A percentile compares a stretch with the other conserved stretches of the same genome.
Evolutionary conservation across 2,329 filamentous ascomycete species (phyloP).

Genomic region (Aspergillus aculeatinus): DNA sequence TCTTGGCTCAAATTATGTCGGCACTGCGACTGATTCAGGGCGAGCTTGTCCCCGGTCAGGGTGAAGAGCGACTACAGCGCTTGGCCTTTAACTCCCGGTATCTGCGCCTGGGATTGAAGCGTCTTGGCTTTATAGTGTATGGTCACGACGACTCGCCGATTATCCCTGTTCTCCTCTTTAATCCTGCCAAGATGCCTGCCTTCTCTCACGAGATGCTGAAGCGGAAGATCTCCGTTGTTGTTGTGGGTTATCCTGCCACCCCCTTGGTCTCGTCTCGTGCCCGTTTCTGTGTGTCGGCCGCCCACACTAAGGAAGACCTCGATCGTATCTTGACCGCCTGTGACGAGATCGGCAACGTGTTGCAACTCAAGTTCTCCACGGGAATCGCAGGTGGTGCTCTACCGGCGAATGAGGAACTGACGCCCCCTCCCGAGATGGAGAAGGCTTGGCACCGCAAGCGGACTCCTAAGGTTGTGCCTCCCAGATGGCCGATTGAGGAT

Average conservation of each 20-base stretch:
- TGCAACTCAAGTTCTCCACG: constrained; percentile 96
- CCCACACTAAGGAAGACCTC: constrained; percentile 97
- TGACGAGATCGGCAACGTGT: constrained; percentile 84
- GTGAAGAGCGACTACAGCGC: constrained; percentile 90
- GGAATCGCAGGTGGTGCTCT: constrained; percentile 86
- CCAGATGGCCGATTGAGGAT: constrained; percentile 76
- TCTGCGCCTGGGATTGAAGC: constrained; percentile 94
- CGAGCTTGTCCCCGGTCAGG: constrained; percentile 83
- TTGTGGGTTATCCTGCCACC: constrained; percentile 95
- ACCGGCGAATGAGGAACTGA: constrained; percentile 69
- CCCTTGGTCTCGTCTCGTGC: constrained; percentile 92
- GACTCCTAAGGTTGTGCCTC: constrained; percentile 59
- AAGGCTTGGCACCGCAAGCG: constrained; percentile 59
- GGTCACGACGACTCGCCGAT: constrained; percentile 98
- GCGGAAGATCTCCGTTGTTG: constrained; percentile 95
- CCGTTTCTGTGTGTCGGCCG: constrained; percentile 91
- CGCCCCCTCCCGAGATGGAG: constrained; percentile 64
- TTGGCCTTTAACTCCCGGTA: constrained; percentile 98
- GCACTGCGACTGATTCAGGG: constrained; percentile 87
- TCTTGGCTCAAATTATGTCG: constrained; percentile 85
- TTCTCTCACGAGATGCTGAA: constrained; percentile 99
- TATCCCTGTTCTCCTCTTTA: constrained; percentile 89
- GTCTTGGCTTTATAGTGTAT: constrained; percentile 93
- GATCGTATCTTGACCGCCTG: constrained; percentile 86
- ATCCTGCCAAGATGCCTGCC: constrained; percentile 97